Conservation (phyloP, 257 asterid genomes). For the Orobanche coerulescens region DNA sequence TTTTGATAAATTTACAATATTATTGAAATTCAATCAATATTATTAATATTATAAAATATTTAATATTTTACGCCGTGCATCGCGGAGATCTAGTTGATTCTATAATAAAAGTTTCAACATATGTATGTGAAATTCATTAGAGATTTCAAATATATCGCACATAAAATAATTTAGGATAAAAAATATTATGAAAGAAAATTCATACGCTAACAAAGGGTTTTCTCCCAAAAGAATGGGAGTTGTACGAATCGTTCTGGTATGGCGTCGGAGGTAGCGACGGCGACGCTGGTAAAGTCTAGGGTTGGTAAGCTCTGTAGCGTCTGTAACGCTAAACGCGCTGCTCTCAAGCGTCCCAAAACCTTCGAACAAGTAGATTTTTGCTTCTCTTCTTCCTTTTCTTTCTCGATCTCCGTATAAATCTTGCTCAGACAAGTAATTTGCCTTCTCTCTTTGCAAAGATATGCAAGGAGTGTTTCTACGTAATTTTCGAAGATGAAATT, state of each 20-base stretch:
- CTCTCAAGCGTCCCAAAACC: slow-evolving; percentile 93
- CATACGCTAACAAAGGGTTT: too few relatives aligned
- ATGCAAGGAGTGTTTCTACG: slow-evolving; percentile 87
- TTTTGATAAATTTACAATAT: too few relatives aligned
- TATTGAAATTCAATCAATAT: too few relatives aligned
- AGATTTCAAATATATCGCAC: too few relatives aligned
- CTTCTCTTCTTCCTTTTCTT: not conserved
- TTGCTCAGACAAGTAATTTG: not conserved
- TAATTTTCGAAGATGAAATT: slow-evolving; percentile 80
- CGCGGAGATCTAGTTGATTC: too few relatives aligned
- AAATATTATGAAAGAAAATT: too few relatives aligned
- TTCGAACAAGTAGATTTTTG: slow-evolving; percentile 52
- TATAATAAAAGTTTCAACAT: too few relatives aligned
- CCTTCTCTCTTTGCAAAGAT: slow-evolving; percentile 32
- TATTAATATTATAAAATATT: too few relatives aligned
- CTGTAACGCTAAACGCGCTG: slow-evolving; percentile 64
- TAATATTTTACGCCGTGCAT: too few relatives aligned
- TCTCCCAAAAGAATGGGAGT: not conserved
- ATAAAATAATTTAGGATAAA: too few relatives aligned
- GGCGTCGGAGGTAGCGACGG: slow-evolving; percentile 31
- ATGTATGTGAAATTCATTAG: too few relatives aligned
- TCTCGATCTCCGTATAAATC: not conserved
- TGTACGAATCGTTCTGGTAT: slow-evolving; percentile 12
- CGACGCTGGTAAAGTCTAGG: slow-evolving; percentile 44
- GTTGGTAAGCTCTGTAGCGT: slow-evolving; percentile 47